Evolutionary conservation across 2,329 filamentous ascomycete genomes (phyloP), one percentile per base, ranked within the genome.

Genomic region (Rachicladosporium sp.): DNA sequence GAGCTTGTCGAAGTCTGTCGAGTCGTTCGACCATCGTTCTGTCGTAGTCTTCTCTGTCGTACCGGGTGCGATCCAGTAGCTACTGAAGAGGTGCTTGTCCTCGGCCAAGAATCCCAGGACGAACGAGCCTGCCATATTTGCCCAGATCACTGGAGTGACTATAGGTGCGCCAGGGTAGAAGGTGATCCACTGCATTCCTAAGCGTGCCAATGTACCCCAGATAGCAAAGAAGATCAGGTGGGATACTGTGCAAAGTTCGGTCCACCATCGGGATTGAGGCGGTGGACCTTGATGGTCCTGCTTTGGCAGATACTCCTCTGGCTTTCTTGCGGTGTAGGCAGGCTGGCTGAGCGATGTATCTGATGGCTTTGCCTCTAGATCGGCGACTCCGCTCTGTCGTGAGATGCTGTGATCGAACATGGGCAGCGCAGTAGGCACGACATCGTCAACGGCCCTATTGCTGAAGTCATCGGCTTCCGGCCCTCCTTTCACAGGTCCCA

Each of bases 201-300:
- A 65, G 8, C 89, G 76, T 1, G 86, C 83, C 19, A 95, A 71
- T 0, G 87, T 91, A 29, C 89, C 89, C 31, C 89, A 62, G 11
- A 95, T 71, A 11, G 88, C 78, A 61, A 94, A 95, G 54, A 95
- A 70, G 43, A 93, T 69, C 15, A 95, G 74, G 59, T 93, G 85
- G 1, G 84, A 87, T 56, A 2, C 79, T 87, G 61, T 87, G 69
- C 27, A 42, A 6, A 66, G 42, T 33, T 66, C 52, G 1, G 62
- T 67, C 6, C 59, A 52, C 12, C 53, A 47, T 27, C 32, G 37
- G 9, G 40, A 40, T 10, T 38, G 49, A 4, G 41, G 42, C 23
- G 42, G 36, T 10, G 43, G 48, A 27, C 23, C 23, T 27, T 27
- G 23, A 27, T 27, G 23, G 23, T 27, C 23, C 23, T 27, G 23